phyloP scores from a whole-genome alignment of 257 asterid species.

The Leonotis leonurus region DNA sequence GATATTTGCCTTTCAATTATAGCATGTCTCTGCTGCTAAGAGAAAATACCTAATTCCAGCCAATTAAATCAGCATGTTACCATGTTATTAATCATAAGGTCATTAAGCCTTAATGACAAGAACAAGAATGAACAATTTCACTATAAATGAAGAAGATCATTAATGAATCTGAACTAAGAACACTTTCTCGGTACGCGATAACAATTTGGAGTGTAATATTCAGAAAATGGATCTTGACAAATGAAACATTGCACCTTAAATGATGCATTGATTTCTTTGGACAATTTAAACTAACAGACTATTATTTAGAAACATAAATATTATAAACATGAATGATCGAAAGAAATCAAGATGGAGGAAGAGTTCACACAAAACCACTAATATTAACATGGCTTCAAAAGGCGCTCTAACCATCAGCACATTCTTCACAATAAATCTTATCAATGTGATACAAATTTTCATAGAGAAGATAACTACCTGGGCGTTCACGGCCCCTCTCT shows the following conservation, averaged over 20 bases:
- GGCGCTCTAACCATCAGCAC: neutral
- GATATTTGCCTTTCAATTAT: neutral
- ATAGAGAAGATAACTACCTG: slow-evolving; percentile 42
- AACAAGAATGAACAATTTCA: neutral
- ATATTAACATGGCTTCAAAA: neutral
- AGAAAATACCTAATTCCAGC: neutral
- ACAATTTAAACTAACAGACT: neutral
- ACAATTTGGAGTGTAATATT: neutral
- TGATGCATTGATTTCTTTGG: neutral
- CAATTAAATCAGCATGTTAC: neutral
- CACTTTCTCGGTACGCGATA: neutral
- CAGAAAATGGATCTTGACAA: neutral
- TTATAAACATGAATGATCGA: neutral
- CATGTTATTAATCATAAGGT: neutral
- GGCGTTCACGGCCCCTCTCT: slow-evolving; percentile 68
- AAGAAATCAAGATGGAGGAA: slow-evolving; percentile 4
- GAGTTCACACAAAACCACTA: neutral
- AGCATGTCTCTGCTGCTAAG: neutral
- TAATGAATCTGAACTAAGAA: neutral
- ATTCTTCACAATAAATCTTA: neutral
- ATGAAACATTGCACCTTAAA: neutral
- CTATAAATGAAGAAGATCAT: neutral
- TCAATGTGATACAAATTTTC: neutral
- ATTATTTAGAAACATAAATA: neutral
- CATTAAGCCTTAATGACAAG: neutral